Evolutionary conservation across 169 alveolate species (phyloP).

Genomic region (Plasmodium yoelii): DNA sequence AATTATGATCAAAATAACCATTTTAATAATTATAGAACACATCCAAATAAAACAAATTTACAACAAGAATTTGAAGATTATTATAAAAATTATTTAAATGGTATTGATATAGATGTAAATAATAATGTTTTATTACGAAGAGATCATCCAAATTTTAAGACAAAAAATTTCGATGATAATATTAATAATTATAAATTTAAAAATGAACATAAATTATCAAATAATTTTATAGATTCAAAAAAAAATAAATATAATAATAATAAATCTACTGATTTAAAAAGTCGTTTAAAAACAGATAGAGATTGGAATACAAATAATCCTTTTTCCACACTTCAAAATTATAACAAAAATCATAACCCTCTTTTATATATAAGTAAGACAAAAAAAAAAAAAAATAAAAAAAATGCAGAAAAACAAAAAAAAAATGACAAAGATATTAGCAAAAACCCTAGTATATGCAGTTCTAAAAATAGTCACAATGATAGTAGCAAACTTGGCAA

Average conservation of each 20-base stretch:
- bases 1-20: constrained; percentile 1
- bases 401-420: not conserved
- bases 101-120: constrained; percentile 4
- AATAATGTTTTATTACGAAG: constrained; percentile 22
- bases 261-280: not conserved
- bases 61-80: constrained; percentile 75
- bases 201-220: constrained; percentile 6
- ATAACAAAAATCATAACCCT: not conserved
- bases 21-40: not conserved
- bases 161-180: not conserved
- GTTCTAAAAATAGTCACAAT: not conserved
- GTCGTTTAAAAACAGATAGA: not conserved
- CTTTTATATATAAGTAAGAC: not conserved
- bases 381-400: constrained; percentile 28
- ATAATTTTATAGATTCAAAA: not conserved
- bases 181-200: not conserved
- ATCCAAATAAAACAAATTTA: constrained; percentile 12
- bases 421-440: not conserved
- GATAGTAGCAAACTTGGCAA: not conserved
- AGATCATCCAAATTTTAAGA: constrained; percentile 7
- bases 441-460: too few relatives aligned
- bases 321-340: constrained; percentile 8
- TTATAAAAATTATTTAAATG: constrained; percentile 39
- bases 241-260: not conserved
- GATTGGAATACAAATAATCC: constrained; percentile 32